Conservation (phyloP, 305 asterid genomes). For the Fraxinus xanthoxyloides region DNA sequence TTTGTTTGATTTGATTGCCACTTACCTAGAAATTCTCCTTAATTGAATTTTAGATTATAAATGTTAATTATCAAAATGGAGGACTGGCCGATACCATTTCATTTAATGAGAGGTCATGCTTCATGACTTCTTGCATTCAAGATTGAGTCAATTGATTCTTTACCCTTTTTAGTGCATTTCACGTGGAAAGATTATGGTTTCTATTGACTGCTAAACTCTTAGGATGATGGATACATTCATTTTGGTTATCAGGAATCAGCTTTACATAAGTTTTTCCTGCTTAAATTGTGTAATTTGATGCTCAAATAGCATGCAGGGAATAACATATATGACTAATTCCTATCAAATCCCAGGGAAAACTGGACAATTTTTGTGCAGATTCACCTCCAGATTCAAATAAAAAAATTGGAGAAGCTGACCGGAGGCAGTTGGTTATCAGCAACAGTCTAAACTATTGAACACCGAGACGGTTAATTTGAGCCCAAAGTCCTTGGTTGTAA, state of each 20-base stretch:
- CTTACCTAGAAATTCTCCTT: not conserved
- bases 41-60: not conserved
- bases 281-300: not conserved
- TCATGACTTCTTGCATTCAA: not conserved
- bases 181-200: not conserved
- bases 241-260: not conserved
- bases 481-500: not conserved
- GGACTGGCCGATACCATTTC: not conserved
- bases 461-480: not conserved
- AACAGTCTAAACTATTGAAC: not conserved
- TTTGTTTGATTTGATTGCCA: not conserved
- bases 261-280: not conserved
- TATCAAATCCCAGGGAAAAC: not conserved
- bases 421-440: not conserved
- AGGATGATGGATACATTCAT: not conserved
- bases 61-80: not conserved
- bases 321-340: not conserved
- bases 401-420: not conserved
- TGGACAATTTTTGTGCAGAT: not conserved
- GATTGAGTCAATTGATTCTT: not conserved
- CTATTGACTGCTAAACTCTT: not conserved
- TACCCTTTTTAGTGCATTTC: not conserved
- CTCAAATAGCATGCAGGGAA: not conserved
- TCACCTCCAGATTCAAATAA: not conserved
- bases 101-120: not conserved